Percentiles rank a stretch among this genome's conserved stretches.
phyloP scores from a whole-genome alignment of 345 rosid species.

The Anacardium occidentale region DNA sequence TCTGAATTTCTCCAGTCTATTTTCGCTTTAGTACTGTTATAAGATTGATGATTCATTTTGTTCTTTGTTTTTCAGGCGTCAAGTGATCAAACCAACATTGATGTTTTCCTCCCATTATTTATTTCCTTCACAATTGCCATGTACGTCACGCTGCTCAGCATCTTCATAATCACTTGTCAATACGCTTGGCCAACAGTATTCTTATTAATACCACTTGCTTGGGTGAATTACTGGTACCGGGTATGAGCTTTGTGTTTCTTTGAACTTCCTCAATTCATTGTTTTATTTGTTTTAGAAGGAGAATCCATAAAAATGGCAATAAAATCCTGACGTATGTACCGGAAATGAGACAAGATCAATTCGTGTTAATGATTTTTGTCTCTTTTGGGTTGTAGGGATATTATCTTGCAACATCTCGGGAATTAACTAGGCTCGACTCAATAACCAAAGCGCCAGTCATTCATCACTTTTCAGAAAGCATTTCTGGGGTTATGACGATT shows the following conservation, averaged over 20 bases:
- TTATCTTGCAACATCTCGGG: conserved; percentile 82
- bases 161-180: conserved; percentile 83
- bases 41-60: neutral
- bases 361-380: neutral
- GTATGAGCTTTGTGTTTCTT: conserved; percentile 38
- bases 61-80: conserved; percentile 58
- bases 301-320: no score
- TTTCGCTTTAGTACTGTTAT: neutral
- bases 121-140: conserved; percentile 52
- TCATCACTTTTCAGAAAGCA: conserved; percentile 95
- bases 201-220: conserved; percentile 79
- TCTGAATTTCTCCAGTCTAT: neutral
- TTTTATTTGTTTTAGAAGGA: neutral
- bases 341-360: no score
- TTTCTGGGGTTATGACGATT: conserved; percentile 84
- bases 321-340: no score
- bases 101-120: conserved; percentile 69
- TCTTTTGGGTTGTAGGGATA: conserved; percentile 48
- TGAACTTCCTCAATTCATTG: no score
- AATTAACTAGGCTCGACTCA: conserved; percentile 86
- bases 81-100: conserved; percentile 77
- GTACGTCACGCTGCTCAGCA: conserved; percentile 73
- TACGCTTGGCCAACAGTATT: conserved; percentile 90
- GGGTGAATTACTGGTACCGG: conserved; percentile 90
- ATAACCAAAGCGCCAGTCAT: conserved; percentile 94